phyloP scores from a whole-genome alignment of 75 land plant species.

The Ceratopteris richardii region DNA sequence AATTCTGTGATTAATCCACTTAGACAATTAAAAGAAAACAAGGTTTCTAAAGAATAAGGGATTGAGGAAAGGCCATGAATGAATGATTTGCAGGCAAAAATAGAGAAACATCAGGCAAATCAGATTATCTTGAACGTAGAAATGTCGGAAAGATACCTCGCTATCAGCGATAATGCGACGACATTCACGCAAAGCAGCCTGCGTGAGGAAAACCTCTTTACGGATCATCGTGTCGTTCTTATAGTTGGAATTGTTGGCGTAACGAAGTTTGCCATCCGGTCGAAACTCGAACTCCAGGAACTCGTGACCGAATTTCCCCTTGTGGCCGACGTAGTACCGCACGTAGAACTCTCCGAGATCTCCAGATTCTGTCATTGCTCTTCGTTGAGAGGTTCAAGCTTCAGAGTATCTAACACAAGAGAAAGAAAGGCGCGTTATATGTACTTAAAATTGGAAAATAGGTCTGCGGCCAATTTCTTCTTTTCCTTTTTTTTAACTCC shows the following conservation, averaged over 20 bases:
- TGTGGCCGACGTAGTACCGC: slow-evolving; percentile 96
- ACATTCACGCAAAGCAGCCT: slow-evolving; percentile 71
- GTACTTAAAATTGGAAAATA: no score
- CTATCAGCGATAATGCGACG: slow-evolving; percentile 76
- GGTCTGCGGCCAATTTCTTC: no score
- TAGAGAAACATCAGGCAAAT: no score
- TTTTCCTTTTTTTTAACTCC: no score
- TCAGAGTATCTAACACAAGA: no score
- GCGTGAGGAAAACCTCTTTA: slow-evolving; percentile 77
- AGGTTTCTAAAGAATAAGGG: no score
- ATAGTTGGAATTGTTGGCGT: slow-evolving; percentile 97
- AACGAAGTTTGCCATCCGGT: slow-evolving; percentile 92
- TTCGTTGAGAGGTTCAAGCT: neutral
- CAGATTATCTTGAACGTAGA: no score
- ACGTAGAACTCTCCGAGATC: slow-evolving; percentile 72
- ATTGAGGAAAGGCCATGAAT: no score
- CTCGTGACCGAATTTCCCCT: slow-evolving; percentile 98
- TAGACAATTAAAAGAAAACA: no score
- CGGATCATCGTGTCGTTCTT: slow-evolving; percentile 99
- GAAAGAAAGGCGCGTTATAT: no score
- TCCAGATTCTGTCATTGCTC: slow-evolving; percentile 10
- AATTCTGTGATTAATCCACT: no score
- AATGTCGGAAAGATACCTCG: slow-evolving; percentile 48
- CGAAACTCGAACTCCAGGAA: slow-evolving; percentile 96
- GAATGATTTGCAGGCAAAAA: no score